Conservation (phyloP, 495 filamentous ascomycete species). For the Parmelia sp. region DNA sequence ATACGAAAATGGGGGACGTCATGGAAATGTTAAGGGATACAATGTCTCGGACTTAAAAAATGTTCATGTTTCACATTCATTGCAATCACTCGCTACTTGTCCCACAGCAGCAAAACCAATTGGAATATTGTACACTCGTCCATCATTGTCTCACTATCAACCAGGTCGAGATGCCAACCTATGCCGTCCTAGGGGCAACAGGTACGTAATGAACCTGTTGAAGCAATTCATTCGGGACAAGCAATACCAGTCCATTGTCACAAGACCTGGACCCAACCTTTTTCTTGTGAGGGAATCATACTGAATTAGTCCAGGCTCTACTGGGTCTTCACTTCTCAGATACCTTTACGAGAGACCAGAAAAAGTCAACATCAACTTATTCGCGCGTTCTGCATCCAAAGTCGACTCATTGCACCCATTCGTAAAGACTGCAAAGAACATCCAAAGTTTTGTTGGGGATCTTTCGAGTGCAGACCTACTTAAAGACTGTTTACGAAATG, state of each 20-base stretch:
- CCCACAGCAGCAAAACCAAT: too few relatives aligned
- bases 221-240: background rate
- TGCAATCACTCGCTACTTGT: too few relatives aligned
- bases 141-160: background rate
- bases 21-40: background rate
- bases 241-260: background rate
- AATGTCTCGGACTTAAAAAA: too few relatives aligned
- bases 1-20: background rate
- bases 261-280: background rate
- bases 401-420: conserved; percentile 8
- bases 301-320: background rate
- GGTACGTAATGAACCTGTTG: background rate
- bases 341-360: conserved; percentile 8
- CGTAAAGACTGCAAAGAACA: background rate
- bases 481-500: conserved; percentile 3
- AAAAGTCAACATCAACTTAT: conserved; percentile 8
- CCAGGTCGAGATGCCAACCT: background rate
- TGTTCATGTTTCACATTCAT: too few relatives aligned
- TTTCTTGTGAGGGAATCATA: background rate
- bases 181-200: conserved; percentile 3
- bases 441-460: conserved; percentile 5
- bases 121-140: background rate
- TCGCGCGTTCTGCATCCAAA: conserved; percentile 14
- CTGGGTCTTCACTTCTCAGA: conserved; percentile 13
- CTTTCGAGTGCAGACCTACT: conserved; percentile 9